Conservation (phyloP, 75 land plant species). For the Cryptomeria japonica region DNA sequence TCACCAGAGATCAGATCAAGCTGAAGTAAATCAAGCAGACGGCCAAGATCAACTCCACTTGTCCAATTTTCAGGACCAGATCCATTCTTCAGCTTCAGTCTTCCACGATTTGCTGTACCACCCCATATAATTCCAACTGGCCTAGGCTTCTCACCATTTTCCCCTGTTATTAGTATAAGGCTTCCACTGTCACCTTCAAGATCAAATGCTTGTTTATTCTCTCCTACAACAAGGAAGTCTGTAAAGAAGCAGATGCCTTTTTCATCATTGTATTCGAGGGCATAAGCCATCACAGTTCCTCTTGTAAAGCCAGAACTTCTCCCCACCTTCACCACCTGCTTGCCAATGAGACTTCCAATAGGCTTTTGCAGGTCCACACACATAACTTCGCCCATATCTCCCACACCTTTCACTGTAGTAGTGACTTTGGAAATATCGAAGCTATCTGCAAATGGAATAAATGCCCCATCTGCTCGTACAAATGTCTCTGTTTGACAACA, state of each 20-base stretch:
- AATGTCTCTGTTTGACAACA: constrained; percentile 22
- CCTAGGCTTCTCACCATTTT: constrained; percentile 29
- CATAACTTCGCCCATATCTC: constrained; percentile 50
- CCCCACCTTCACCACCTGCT: constrained; percentile 49
- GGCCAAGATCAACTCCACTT: constrained; percentile 51
- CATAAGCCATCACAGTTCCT: constrained; percentile 46
- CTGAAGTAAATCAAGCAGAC: constrained; percentile 42
- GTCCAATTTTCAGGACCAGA: constrained; percentile 58
- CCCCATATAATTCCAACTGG: constrained; percentile 55
- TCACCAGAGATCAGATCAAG: constrained; percentile 36
- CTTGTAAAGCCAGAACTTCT: constrained; percentile 47
- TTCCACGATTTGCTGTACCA: constrained; percentile 47
- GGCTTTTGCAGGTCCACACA: constrained; percentile 44
- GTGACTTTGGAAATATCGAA: constrained; percentile 44
- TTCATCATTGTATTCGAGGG: constrained; percentile 51
- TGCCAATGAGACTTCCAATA: constrained; percentile 35
- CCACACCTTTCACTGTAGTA: constrained; percentile 36
- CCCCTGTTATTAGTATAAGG: constrained; percentile 22
- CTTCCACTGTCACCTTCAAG: constrained; percentile 56
- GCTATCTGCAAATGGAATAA: constrained; percentile 38
- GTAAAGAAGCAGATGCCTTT: constrained; percentile 48
- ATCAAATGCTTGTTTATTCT: constrained; percentile 44
- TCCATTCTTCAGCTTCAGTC: constrained; percentile 39
- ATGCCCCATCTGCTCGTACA: constrained; percentile 52
- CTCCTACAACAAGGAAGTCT: constrained; percentile 47